phyloP scores from a whole-genome alignment of 331 rosid genomes.

The Pyracantha coccinea region DNA sequence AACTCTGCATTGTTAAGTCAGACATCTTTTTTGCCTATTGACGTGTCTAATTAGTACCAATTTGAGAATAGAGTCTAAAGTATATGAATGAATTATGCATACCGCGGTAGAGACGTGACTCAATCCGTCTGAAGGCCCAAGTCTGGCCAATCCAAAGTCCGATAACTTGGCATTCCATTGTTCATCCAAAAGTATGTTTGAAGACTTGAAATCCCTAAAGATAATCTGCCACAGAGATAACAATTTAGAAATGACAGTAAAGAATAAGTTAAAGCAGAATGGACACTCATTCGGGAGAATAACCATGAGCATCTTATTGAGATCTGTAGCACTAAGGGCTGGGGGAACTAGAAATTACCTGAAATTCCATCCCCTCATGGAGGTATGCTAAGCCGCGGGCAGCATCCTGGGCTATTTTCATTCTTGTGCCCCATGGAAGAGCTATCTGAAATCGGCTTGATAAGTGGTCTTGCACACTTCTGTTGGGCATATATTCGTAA shows the following conservation, averaged over 20 bases:
- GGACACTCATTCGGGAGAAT: not conserved
- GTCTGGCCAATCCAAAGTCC: conserved; percentile 48
- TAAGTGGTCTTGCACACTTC: conserved; percentile 55
- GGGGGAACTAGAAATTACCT: conserved; percentile 23
- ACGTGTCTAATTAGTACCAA: not conserved
- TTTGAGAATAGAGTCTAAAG: not conserved
- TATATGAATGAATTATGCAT: not conserved
- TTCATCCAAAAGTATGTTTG: conserved; percentile 51
- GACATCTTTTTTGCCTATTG: not conserved
- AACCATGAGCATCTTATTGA: too few species aligned
- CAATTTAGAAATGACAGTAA: not conserved
- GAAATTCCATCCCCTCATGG: conserved; percentile 70
- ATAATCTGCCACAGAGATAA: conserved; percentile 33
- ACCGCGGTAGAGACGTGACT: conserved; percentile 57
- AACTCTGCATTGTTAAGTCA: too few species aligned
- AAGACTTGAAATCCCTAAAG: conserved; percentile 58
- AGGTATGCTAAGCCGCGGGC: conserved; percentile 59
- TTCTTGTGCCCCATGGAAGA: conserved; percentile 47
- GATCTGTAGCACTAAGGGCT: not conserved
- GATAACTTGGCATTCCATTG: conserved; percentile 55
- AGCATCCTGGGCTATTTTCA: conserved; percentile 55
- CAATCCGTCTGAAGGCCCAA: conserved; percentile 54
- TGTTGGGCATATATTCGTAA: conserved; percentile 55
- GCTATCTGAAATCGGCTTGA: conserved; percentile 31
- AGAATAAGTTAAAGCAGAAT: not conserved